Percentiles rank a stretch among this genome's conserved stretches.
phyloP scores from a whole-genome alignment of 441 rosid genomes.

The Mallotus japonicus region DNA sequence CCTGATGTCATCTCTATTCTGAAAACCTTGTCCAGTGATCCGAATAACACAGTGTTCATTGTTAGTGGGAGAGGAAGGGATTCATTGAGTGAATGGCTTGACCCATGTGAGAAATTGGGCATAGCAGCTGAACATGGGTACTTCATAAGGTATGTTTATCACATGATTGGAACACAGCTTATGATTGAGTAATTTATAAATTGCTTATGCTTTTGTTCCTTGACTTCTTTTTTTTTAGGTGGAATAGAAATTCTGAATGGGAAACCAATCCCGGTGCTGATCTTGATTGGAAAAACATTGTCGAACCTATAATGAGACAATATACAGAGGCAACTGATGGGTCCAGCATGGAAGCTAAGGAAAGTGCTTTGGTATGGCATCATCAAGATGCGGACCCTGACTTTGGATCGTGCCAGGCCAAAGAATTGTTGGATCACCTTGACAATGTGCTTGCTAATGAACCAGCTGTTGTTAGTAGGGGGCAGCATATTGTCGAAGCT shows the following conservation, averaged over 20 bases:
- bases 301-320: constrained; percentile 71
- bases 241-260: constrained; percentile 64
- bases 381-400: constrained; percentile 93
- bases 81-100: constrained; percentile 71
- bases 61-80: constrained; percentile 79
- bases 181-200: not conserved
- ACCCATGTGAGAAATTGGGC: constrained; percentile 74
- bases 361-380: constrained; percentile 89
- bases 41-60: constrained; percentile 72
- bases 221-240: constrained; percentile 38
- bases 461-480: constrained; percentile 71
- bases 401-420: constrained; percentile 91
- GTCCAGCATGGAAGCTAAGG: constrained; percentile 69
- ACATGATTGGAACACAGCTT: not conserved
- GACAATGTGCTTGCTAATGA: constrained; percentile 86
- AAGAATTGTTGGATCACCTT: constrained; percentile 78
- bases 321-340: constrained; percentile 91
- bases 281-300: constrained; percentile 77
- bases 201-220: not conserved
- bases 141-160: constrained; percentile 50
- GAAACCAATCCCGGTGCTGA: constrained; percentile 53
- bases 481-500: constrained; percentile 86
- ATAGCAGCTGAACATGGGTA: constrained; percentile 95
- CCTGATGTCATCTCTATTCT: constrained; percentile 60
- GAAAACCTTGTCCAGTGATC: constrained; percentile 57